Base-by-base conservation (phyloP, 2,329 filamentous ascomycete species). In the Hymenoscyphus linearis region DNA sequence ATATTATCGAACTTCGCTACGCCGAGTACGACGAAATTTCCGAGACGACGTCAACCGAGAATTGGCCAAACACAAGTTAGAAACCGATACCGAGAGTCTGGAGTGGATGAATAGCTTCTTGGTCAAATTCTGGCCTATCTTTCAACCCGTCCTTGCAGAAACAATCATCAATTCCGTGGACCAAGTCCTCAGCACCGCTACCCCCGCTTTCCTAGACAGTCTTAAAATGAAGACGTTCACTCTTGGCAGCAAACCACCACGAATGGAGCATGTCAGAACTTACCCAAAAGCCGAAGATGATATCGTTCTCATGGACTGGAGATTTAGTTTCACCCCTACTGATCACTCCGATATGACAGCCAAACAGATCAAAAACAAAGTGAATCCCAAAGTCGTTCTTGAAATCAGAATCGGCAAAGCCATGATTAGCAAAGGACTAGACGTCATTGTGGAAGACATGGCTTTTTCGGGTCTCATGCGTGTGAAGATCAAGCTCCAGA, bases 91-190 rank as follows among this genome's bases (percentile, higher is more conserved):
- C 27, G 95, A 99, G 76, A 95, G 90, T 60, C 80, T 99, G 55
- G 95, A 99, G 75, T 99, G 95, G 95, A 98, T 99, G 75, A 99
- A 99, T 80, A 96, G 91, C 69, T 99, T 99, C 78, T 75, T 99
- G 69, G 86, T 96, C 77, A 99, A 99, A 75, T 99, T 99, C 78
- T 99, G 95, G 95, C 95, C 95, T 64, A 99, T 99, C 71, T 98
- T 96, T 74, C 91, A 95, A 60, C 95, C 95, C 1, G 91, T 98
- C 10, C 84, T 99, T 13, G 93, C 92, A 63, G 86, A 95, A 68
- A 96, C 91, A 25, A 89, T 99, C 70, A 90, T 98, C 76, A 91
- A 87, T 74, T 92, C 93, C 0, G 95, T 98, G 55, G 95, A 99
- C 71, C 95, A 98, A 78, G 92, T 99, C 57, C 80, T 99, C 60